Evolutionary conservation across 2,329 filamentous ascomycete species (phyloP).

Genomic region (Oidium heveae): DNA sequence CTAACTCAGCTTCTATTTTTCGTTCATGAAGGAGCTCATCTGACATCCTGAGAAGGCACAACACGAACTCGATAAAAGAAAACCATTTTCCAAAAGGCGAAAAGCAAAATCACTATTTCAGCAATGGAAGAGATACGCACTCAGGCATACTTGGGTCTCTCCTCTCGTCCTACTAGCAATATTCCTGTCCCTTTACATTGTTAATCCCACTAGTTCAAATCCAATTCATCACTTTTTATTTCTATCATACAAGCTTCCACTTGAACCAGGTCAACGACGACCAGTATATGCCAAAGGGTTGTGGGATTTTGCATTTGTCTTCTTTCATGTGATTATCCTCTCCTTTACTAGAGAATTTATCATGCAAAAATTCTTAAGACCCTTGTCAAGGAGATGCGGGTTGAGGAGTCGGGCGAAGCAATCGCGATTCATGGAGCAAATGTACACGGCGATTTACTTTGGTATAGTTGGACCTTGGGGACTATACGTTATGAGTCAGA

Average conservation of each 20-base stretch:
- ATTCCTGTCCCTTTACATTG: constrained; percentile 41
- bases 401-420: constrained; percentile 55
- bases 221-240: constrained; percentile 63
- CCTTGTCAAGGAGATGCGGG: constrained; percentile 43
- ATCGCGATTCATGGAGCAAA: constrained; percentile 83
- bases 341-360: constrained; percentile 88
- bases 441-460: constrained; percentile 86
- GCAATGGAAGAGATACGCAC: constrained; percentile 19
- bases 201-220: constrained; percentile 57
- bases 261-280: constrained; percentile 17
- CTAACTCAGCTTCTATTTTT: not conserved
- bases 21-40: not conserved
- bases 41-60: constrained; percentile 6
- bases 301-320: constrained; percentile 66
- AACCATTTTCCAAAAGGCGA: constrained; percentile 13
- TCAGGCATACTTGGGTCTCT: constrained; percentile 34
- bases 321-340: constrained; percentile 71
- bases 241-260: constrained; percentile 58
- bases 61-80: constrained; percentile 12
- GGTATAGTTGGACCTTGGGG: constrained; percentile 57
- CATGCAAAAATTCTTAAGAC: constrained; percentile 73
- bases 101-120: constrained; percentile 18
- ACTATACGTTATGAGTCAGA: constrained; percentile 71
- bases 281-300: constrained; percentile 71
- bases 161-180: constrained; percentile 43